Evolutionary conservation across 2,329 filamentous ascomycete genomes (phyloP).

Genomic region (Aplosporella prunicola): DNA sequence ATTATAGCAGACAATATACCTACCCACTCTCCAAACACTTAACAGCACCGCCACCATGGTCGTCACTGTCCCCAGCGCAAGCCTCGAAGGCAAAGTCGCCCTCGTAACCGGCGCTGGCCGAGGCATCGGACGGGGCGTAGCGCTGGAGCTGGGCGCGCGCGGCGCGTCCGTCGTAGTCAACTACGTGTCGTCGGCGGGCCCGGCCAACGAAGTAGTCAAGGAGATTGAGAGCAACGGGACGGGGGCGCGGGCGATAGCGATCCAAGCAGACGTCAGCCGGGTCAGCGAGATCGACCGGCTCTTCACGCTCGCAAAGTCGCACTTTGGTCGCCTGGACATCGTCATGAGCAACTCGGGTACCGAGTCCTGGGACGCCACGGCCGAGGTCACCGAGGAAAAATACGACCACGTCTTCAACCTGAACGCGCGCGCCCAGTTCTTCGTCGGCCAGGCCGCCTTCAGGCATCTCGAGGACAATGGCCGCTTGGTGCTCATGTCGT

Average conservation of each 20-base stretch:
- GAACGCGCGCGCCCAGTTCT: slow-evolving; percentile 64
- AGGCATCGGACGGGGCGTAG: slow-evolving; percentile 58
- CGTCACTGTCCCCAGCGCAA: slow-evolving; percentile 37
- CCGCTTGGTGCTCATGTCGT: slow-evolving; percentile 64
- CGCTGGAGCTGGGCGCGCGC: slow-evolving; percentile 56
- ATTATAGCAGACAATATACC: too few species aligned
- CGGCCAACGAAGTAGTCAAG: slow-evolving; percentile 40
- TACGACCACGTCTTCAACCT: slow-evolving; percentile 62
- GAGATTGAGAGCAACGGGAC: slow-evolving; percentile 38
- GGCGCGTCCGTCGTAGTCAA: slow-evolving; percentile 59
- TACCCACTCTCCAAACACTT: slow-evolving; percentile 13
- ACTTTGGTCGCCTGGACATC: slow-evolving; percentile 37
- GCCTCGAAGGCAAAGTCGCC: slow-evolving; percentile 44
- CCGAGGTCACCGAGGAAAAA: slow-evolving; percentile 60
- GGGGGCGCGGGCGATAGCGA: slow-evolving; percentile 44
- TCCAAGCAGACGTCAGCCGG: slow-evolving; percentile 51
- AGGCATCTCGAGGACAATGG: slow-evolving; percentile 61
- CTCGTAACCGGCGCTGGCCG: slow-evolving; percentile 56
- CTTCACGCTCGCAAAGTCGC: slow-evolving; percentile 34
- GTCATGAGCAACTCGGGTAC: slow-evolving; percentile 50
- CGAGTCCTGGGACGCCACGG: slow-evolving; percentile 58
- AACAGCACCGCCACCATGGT: slow-evolving; percentile 22
- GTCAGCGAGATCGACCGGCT: slow-evolving; percentile 50
- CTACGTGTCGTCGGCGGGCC: slow-evolving; percentile 46
- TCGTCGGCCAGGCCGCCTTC: slow-evolving; percentile 66